Conservation (phyloP, 345 rosid genomes). For the Gossypium mustelinum region DNA sequence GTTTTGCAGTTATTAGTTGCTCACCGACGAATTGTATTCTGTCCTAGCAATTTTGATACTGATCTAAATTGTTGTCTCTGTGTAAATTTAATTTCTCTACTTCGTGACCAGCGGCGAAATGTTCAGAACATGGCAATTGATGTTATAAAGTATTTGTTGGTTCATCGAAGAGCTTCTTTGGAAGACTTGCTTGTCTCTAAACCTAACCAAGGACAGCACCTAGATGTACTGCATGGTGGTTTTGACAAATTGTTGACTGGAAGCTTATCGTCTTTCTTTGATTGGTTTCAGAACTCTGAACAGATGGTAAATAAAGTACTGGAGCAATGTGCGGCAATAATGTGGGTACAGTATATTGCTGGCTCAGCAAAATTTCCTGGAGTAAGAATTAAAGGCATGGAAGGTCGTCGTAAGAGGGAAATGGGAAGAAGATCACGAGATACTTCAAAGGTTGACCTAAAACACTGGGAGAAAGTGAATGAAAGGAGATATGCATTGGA, state of each 20-base stretch:
- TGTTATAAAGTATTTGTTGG: slow-evolving; percentile 72
- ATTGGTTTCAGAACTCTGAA: slow-evolving; percentile 84
- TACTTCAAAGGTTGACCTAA: slow-evolving; percentile 64
- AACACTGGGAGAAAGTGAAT: slow-evolving; percentile 92
- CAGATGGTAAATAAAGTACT: slow-evolving; percentile 70
- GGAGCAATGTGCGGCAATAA: slow-evolving; percentile 94
- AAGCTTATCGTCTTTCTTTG: slow-evolving; percentile 64
- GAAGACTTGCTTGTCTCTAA: slow-evolving; percentile 92
- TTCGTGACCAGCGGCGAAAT: slow-evolving; percentile 69
- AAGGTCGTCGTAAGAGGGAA: slow-evolving; percentile 90
- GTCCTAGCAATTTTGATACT: slow-evolving; percentile 90
- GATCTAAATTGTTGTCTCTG: slow-evolving; percentile 93
- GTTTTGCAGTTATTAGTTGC: slow-evolving; percentile 90
- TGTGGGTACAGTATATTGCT: slow-evolving; percentile 93
- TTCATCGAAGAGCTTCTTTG: slow-evolving; percentile 81
- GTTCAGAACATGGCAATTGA: slow-evolving; percentile 85
- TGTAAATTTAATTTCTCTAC: slow-evolving; percentile 81
- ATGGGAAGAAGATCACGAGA: slow-evolving; percentile 90
- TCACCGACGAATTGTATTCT: slow-evolving; percentile 81
- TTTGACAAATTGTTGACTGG: slow-evolving; percentile 90
- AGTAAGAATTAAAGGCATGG: slow-evolving; percentile 88
- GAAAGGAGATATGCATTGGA: slow-evolving; percentile 96
- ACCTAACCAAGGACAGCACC: slow-evolving; percentile 73
- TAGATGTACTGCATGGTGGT: slow-evolving; percentile 90
- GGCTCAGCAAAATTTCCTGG: slow-evolving; percentile 97